Evolutionary conservation across 257 asterid genomes (phyloP), one percentile per base, ranked within the genome.

Genomic region (Solanum piurae): DNA sequence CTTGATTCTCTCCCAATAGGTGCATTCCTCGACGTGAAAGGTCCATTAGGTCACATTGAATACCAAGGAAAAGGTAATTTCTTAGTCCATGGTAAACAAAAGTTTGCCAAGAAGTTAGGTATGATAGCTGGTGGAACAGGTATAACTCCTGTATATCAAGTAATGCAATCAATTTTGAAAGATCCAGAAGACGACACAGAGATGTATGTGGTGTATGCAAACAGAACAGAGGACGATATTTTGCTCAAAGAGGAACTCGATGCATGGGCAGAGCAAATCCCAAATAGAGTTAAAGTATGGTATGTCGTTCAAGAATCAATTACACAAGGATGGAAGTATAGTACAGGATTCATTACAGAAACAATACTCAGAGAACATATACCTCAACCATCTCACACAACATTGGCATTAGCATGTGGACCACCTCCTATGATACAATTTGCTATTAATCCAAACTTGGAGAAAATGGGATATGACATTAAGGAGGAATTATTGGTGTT

Each of bases 111-210:
- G 60, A 95, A 92, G 38, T 90, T 97, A 0, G 98, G 98, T 12
- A 95, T 97, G 99, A 85, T 95, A 42, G 98, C 99, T 20, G 98
- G 98, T 44, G 99, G 99, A 12, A 91, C 98, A 1, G 99, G 99
- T 0, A 95, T 95, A 7, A 97, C 99, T 1, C 99, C 99, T 1
- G 86, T 97, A 9, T 97, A 95, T 49, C 99, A 97, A 86, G 96
- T 95, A 12, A 95, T 97, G 98, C 98, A 95, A 68, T 97, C 99
- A 9, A 90, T 94, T 1, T 21, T 97, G 36, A 95, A 92, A 89
- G 98, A 97, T n/a, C 92, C 96, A 0, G 98, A 95, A 33, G 99
- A 97, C 76, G 89, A 86, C 0, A 95, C 99, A 0, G 94, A 94
- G 85, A 95, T 97, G 97, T 83, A 86, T 82, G 93, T 97, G 14